Conservation (phyloP, 139 green algal species). For the Closterium sp. region DNA sequence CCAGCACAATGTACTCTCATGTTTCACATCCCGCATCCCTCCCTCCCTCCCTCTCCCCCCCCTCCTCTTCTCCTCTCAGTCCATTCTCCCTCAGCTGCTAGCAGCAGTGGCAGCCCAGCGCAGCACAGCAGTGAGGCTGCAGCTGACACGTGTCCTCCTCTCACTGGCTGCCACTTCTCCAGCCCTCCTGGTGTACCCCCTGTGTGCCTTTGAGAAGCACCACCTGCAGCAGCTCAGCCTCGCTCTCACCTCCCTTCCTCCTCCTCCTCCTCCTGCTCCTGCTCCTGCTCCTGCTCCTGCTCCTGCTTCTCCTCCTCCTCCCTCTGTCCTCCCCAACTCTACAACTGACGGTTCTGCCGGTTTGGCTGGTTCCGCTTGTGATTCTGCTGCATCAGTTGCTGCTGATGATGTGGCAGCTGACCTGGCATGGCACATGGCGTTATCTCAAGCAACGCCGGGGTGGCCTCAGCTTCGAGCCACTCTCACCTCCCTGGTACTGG, state of each 20-base stretch:
- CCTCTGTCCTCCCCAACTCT: too few species aligned
- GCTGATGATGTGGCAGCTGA: neutral
- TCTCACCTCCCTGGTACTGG: neutral
- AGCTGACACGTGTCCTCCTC: neutral
- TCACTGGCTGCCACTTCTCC: neutral
- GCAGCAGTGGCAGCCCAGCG: neutral
- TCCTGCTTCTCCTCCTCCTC: neutral
- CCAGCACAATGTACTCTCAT: too few species aligned
- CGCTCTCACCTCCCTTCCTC: neutral
- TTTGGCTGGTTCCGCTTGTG: neutral
- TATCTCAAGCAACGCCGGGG: neutral
- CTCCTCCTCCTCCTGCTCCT: neutral
- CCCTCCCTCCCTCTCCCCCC: neutral
- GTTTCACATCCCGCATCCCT: neutral
- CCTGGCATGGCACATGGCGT: neutral
- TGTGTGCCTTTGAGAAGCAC: neutral
- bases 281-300: neutral
- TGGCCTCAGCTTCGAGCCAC: neutral
- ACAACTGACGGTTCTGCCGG: neutral
- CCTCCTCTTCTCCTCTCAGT: neutral
- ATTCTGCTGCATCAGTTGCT: neutral
- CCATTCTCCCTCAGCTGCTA: neutral
- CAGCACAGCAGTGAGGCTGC: neutral
- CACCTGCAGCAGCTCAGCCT: neutral
- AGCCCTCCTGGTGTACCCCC: neutral